These are phyloP conservation scores for Aspergillus pseudoviridinutans DNA, from an alignment of 2,329 filamentous ascomycete species.

Conservation along the genomic window DNA sequence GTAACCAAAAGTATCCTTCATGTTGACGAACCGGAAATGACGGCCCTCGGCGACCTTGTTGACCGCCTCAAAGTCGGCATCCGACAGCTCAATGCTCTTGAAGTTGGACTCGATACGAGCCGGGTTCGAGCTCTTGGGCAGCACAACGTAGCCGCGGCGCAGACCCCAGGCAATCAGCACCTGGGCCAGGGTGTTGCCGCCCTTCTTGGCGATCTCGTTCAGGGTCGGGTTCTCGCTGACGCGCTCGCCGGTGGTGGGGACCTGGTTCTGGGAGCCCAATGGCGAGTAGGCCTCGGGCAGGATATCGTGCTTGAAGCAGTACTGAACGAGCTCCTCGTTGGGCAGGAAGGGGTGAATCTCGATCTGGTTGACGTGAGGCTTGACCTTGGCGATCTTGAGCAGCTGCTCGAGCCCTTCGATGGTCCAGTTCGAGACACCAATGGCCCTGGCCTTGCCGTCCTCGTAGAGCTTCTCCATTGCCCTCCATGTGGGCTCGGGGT, in stretches of 20 bases:
- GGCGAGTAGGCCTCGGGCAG: conserved; percentile 43
- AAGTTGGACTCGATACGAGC: conserved; percentile 66
- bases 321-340: conserved; percentile 42
- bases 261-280: conserved; percentile 63
- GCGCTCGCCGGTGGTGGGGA: conserved; percentile 64
- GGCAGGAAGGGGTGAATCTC: conserved; percentile 48
- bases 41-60: conserved; percentile 62
- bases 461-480: conserved; percentile 59
- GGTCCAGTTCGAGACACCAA: conserved; percentile 75
- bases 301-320: conserved; percentile 40
- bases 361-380: conserved; percentile 44
- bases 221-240: conserved; percentile 57
- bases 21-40: conserved; percentile 71
- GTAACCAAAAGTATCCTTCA: conserved; percentile 77
- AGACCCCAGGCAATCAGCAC: conserved; percentile 64
- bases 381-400: conserved; percentile 39
- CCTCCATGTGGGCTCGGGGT: conserved; percentile 62
- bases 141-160: conserved; percentile 61
- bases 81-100: conserved; percentile 55
- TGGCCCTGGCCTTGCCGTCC: conserved; percentile 62
- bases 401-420: conserved; percentile 48
- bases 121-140: conserved; percentile 67
- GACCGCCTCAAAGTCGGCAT: conserved; percentile 57
- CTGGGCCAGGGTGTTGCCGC: conserved; percentile 57
- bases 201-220: conserved; percentile 56